Base-by-base conservation (phyloP, 2,329 filamentous ascomycete genomes). In the Rhynchosporium graminicola region DNA sequence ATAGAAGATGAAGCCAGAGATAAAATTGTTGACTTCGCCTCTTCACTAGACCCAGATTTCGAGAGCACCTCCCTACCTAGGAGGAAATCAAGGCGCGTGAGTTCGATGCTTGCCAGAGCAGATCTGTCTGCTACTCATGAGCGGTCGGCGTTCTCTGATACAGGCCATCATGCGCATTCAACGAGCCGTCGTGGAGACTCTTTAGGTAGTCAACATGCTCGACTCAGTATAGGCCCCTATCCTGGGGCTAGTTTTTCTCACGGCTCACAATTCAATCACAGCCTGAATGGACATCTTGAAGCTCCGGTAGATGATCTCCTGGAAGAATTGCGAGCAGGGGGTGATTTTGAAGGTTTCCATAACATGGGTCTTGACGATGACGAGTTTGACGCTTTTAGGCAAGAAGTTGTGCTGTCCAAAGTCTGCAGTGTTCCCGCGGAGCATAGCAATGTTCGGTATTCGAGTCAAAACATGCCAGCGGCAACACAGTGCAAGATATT, bases 51-150 rank as follows among this genome's bases (percentile, higher is more conserved):
- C 60, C 83, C 89, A 47, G 89, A 92, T 61, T 82, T 82, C 58
- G 79, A 83, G 60, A 80, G 78, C 10, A 73, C 75, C n/a, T 79
- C 81, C 15, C 79, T 80, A 12, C 82, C 81, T 0, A 78, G 85
- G 57, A 80, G 85, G 63, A 85, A 85, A 65, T 88, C 86, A 20
- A 86, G 95, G 48, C 86, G 95, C 57, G 89, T 98, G 31, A 99
- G 95, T 78, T 98, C 94, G 15, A 84, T 97, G 77, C 81, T 97
- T 59, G 93, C 93, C 15, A 84, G 94, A 70, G 90, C 91, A 38
- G 94, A 97, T 73, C 79, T 97, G 26, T 94, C 91, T 0, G 88
- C 91, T 9, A 95, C 89, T 15, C 90, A 94, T 67, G 92, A 96
- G 69, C 84, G 90, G 70, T 82, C 87, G 0, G 83, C 87, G n/a